phyloP scores from a whole-genome alignment of 805 yeast species.

The Geotrichum ghanense region DNA sequence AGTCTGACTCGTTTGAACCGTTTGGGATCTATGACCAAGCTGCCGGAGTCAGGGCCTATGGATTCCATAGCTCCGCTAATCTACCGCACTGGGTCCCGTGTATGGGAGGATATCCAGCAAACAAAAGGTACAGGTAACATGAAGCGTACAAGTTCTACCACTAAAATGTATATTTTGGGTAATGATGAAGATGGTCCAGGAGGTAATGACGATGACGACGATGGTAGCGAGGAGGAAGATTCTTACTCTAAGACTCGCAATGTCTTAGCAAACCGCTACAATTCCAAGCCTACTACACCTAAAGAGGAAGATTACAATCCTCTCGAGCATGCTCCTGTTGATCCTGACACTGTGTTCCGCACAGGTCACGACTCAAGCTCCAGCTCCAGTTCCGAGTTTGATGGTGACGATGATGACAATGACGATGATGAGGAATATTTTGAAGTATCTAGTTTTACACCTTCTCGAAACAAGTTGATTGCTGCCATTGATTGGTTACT shows the following conservation, averaged over 20 bases:
- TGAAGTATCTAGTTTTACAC: slow-evolving; percentile 1
- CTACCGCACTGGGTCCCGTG: slow-evolving; percentile 19
- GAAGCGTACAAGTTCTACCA: slow-evolving; percentile 10
- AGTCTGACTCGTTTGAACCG: neutral
- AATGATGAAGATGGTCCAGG: slow-evolving; percentile 1
- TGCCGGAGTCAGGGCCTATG: neutral
- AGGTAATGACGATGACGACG: slow-evolving; percentile 5
- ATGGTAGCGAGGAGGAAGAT: slow-evolving; percentile 5
- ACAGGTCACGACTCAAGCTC: neutral
- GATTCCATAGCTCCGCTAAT: slow-evolving; percentile 11
- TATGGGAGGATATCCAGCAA: slow-evolving; percentile 19
- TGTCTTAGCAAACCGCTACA: slow-evolving; percentile 2
- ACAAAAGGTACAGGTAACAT: slow-evolving; percentile 15
- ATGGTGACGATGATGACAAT: slow-evolving; percentile 5
- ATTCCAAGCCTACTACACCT: slow-evolving; percentile 3
- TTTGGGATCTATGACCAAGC: neutral
- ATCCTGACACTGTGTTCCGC: neutral
- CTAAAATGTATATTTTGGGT: slow-evolving; percentile 4
- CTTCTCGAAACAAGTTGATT: neutral
- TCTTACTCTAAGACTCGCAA: neutral
- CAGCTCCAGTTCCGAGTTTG: slow-evolving; percentile 1
- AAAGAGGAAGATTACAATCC: neutral
- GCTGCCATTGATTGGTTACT: slow-evolving; percentile 14
- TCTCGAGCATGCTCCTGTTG: neutral
- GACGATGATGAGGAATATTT: slow-evolving; percentile 3